These are phyloP conservation scores for Leccinum truebloodii DNA, from an alignment of 768 basidiomycete species.

Conservation along the genomic window DNA sequence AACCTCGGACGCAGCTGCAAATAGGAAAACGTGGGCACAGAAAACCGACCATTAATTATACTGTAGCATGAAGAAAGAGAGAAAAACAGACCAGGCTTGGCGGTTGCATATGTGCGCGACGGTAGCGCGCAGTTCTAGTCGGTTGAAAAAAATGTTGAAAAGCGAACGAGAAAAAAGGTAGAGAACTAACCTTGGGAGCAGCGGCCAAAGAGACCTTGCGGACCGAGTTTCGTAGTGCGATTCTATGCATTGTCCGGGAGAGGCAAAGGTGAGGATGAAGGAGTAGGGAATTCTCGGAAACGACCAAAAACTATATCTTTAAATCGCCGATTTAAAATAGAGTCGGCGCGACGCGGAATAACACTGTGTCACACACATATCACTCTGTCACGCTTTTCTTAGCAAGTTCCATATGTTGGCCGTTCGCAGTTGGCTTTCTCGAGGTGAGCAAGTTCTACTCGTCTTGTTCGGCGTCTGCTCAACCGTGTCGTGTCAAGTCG, in stretches of 20 bases:
- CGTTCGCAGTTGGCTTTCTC: conserved; percentile 26
- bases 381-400: conserved; percentile 1
- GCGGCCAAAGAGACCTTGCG: conserved; percentile 75
- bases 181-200: conserved; percentile 54
- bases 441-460: conserved; percentile 16
- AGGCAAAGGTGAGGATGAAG: conserved; percentile 46
- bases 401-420: background rate
- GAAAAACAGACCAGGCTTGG: conserved; percentile 83
- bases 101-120: conserved; percentile 92
- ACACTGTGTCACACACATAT: conserved; percentile 6
- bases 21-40: conserved; percentile 12
- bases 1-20: conserved; percentile 94
- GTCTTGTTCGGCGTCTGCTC: background rate
- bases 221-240: conserved; percentile 82
- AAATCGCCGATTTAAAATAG: conserved; percentile 31
- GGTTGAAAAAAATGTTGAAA: conserved; percentile 9
- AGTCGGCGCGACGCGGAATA: conserved; percentile 10
- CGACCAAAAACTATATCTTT: conserved; percentile 35
- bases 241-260: conserved; percentile 70
- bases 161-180: conserved; percentile 13
- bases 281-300: conserved; percentile 39
- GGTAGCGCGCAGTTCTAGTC: conserved; percentile 46
- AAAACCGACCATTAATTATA: conserved; percentile 9
- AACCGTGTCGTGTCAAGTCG: conserved; percentile 19
- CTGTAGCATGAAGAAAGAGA: background rate